These are phyloP conservation scores for Phytophthora podocarpi DNA, from an alignment of 352 stramenopile species.

Conservation along the genomic window DNA sequence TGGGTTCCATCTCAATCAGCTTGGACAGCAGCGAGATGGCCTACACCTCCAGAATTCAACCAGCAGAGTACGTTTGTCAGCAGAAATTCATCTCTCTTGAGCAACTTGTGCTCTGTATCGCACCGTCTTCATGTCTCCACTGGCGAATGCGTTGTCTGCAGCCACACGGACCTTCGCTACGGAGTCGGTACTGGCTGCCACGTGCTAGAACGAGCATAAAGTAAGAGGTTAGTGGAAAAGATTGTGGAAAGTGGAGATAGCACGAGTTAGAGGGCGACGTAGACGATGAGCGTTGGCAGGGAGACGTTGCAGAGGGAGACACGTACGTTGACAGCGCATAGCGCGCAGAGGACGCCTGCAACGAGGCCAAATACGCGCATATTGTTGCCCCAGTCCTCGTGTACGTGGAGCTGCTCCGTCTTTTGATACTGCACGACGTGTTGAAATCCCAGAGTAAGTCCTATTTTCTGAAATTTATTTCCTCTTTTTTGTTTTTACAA, in stretches of 20 bases:
- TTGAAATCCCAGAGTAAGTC: constrained; percentile 32
- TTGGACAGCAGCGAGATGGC: constrained; percentile 81
- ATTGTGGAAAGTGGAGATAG: constrained; percentile 2
- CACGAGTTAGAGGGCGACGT: constrained; percentile 1
- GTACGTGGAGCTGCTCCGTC: too few species aligned
- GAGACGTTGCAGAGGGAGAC: too few species aligned
- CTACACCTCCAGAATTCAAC: too few species aligned
- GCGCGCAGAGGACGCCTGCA: constrained; percentile 24
- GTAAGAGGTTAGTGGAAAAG: neutral
- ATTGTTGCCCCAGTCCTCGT: too few species aligned
- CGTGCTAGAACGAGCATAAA: constrained; percentile 16
- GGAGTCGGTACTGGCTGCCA: constrained; percentile 40
- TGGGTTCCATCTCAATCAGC: constrained; percentile 79
- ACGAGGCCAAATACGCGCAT: constrained; percentile 42
- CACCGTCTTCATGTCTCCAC: constrained; percentile 73
- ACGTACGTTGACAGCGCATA: constrained; percentile 30
- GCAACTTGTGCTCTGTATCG: neutral
- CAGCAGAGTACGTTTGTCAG: too few species aligned
- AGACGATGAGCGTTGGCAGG: neutral
- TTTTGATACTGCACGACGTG: constrained; percentile 12
- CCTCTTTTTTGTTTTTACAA: too few species aligned
- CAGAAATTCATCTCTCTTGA: too few species aligned
- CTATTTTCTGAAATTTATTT: too few species aligned
- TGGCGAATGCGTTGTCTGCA: constrained; percentile 79
- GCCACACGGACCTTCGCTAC: constrained; percentile 69